Evolutionary conservation across 805 yeast species (phyloP), one percentile per base, ranked within the genome.

Genomic region (Allodekkera sacchari): DNA sequence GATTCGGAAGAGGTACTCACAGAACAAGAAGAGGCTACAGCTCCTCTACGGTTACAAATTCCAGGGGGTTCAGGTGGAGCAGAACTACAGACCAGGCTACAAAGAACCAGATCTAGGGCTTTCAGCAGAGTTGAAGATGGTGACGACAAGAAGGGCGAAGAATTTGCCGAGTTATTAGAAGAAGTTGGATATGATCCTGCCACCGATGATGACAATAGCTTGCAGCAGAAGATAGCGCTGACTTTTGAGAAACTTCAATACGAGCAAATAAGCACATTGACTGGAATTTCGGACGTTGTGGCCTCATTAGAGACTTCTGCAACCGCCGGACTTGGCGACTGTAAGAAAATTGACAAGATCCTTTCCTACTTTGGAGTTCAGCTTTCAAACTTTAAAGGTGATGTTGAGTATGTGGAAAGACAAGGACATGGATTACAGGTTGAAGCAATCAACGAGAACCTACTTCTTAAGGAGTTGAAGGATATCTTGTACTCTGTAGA

Each of bases 391-490:
- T 71, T 84, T 22, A 69, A 77, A 10, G 74, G 74, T 3, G 89
- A 82, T 38, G 74, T 88, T 31, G 68, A 71, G 28, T 71, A 67
- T 31, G 75, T 87, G 25, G 95, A 85, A 48, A 63, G 65, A 22
- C 82, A 79, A 48, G 77, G 88, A 3, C 74, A 80, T 44, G 95
- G 95, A 30, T 55, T 85, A 12, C 96, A 88, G 55, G 79, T 88
- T 6, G 78, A 77, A 43, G 74, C 89, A 5, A 76, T 83, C 27
- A 88, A 88, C 56, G 83, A 82, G 53, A 83, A 83, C 45, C 52
- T 67, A n/a, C 61, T 87, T 16, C 79, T 77, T 65, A 72, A 68
- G 28, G 87, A 83, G 38, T 64, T 87, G 33, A 71, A 71, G 24
- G 72, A 68, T n/a, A 64, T 87, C 28, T 56, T 87, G 38, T 68